Conservation (phyloP, 2,329 filamentous ascomycete genomes). For the Arachnopeziza araneosa region DNA sequence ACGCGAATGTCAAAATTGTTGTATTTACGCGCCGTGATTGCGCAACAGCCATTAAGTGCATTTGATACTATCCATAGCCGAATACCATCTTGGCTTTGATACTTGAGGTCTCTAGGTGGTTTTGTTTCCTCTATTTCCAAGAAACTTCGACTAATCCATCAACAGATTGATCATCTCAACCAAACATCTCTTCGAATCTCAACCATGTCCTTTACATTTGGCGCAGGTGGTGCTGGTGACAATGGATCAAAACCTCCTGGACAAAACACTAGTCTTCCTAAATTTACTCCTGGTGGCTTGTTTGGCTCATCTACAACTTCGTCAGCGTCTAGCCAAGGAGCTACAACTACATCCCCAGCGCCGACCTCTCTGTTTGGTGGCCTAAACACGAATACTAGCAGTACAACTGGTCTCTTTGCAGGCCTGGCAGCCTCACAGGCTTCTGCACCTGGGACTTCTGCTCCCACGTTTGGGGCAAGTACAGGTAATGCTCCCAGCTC, state of each 20-base stretch:
- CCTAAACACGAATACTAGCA: not conserved
- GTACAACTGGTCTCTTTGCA: not conserved
- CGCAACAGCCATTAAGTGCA: slow-evolving; percentile 10
- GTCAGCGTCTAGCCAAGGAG: slow-evolving; percentile 13
- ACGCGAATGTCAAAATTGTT: slow-evolving; percentile 2
- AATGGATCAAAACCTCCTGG: slow-evolving; percentile 3
- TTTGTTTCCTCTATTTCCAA: not conserved
- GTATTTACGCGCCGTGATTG: slow-evolving; percentile 14
- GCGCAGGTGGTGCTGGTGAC: slow-evolving; percentile 15
- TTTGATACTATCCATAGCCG: slow-evolving; percentile 11
- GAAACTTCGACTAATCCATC: not conserved
- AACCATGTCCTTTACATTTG: slow-evolving; percentile 33
- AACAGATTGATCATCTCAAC: not conserved
- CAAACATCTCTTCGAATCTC: not conserved
- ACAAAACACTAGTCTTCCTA: slow-evolving; percentile 7
- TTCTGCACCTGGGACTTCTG: not conserved
- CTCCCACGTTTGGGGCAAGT: not conserved
- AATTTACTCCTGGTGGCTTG: slow-evolving; percentile 18
- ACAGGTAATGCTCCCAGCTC: slow-evolving; percentile 2
- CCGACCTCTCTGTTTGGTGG: not conserved
- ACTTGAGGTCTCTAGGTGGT: not conserved
- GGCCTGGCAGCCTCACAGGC: not conserved
- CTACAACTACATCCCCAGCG: not conserved
- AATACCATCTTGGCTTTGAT: slow-evolving; percentile 1
- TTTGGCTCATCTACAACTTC: slow-evolving; percentile 27